Percentiles rank a stretch among this genome's conserved stretches.
phyloP scores from a whole-genome alignment of 345 rosid genomes.

The Arabis alpina region DNA sequence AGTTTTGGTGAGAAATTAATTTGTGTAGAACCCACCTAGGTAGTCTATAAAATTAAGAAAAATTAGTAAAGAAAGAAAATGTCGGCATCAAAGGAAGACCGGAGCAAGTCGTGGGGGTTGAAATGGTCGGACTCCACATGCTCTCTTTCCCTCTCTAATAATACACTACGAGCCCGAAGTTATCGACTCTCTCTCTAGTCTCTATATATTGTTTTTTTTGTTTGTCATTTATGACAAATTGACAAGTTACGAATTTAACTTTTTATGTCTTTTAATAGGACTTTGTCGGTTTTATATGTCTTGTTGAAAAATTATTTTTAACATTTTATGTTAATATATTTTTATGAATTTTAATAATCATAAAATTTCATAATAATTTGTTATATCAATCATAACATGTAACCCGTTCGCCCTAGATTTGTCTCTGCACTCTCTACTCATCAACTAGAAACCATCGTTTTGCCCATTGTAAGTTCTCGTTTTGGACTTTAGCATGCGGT shows the following conservation, averaged over 20 bases:
- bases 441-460: too few species aligned
- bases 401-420: too few species aligned
- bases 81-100: constrained; percentile 44
- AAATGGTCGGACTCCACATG: constrained; percentile 48
- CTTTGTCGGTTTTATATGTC: not conserved
- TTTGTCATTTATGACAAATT: constrained; percentile 10
- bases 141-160: constrained; percentile 34
- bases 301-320: not conserved
- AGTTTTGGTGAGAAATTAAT: constrained; percentile 10
- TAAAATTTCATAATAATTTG: not conserved
- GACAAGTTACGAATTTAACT: not conserved
- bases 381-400: too few species aligned
- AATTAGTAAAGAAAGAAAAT: not conserved
- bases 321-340: not conserved
- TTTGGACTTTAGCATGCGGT: too few species aligned
- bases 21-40: constrained; percentile 3
- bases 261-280: not conserved
- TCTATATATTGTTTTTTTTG: constrained; percentile 1
- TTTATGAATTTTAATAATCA: not conserved
- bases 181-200: constrained; percentile 8
- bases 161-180: not conserved
- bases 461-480: too few species aligned
- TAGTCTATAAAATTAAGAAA: constrained; percentile 1
- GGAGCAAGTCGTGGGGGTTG: constrained; percentile 41
- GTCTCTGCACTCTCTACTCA: too few species aligned